Conservation (phyloP, 495 filamentous ascomycete species). For the Aeminium ludgeri region DNA sequence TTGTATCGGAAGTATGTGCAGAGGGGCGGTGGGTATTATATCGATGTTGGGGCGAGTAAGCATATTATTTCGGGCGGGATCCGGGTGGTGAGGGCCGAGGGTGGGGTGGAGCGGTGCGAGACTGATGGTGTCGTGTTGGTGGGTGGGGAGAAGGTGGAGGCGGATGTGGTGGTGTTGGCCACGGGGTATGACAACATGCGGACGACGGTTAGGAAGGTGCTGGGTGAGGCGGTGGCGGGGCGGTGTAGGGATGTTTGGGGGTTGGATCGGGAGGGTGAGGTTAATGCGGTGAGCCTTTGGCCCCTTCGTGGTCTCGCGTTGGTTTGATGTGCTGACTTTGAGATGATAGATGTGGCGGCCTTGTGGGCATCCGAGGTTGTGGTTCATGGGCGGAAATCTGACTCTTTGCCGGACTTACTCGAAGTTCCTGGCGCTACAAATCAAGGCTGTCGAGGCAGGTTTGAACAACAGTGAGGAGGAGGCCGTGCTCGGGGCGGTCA, state of each 20-base stretch:
- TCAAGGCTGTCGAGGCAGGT: constrained; percentile 50
- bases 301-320: too few relatives aligned
- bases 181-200: constrained; percentile 77
- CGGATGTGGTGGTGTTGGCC: constrained; percentile 69
- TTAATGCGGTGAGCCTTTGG: constrained; percentile 27
- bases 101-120: constrained; percentile 38
- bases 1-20: constrained; percentile 49
- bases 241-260: constrained; percentile 59
- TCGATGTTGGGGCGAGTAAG: constrained; percentile 55
- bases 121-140: constrained; percentile 42
- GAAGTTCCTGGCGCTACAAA: constrained; percentile 55
- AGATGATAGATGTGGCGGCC: too few relatives aligned
- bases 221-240: constrained; percentile 55
- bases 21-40: constrained; percentile 22
- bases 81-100: constrained; percentile 57
- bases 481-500: too few relatives aligned
- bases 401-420: constrained; percentile 60
- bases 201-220: constrained; percentile 40
- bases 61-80: constrained; percentile 64
- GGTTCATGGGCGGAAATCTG: constrained; percentile 73
- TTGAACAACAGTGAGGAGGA: too few relatives aligned
- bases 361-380: constrained; percentile 60
- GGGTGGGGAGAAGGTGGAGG: constrained; percentile 50
- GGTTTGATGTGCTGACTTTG: too few relatives aligned
- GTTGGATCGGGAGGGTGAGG: constrained; percentile 60